phyloP scores from a whole-genome alignment of 768 basidiomycete genomes.

The Auriscalpium microsporum region DNA sequence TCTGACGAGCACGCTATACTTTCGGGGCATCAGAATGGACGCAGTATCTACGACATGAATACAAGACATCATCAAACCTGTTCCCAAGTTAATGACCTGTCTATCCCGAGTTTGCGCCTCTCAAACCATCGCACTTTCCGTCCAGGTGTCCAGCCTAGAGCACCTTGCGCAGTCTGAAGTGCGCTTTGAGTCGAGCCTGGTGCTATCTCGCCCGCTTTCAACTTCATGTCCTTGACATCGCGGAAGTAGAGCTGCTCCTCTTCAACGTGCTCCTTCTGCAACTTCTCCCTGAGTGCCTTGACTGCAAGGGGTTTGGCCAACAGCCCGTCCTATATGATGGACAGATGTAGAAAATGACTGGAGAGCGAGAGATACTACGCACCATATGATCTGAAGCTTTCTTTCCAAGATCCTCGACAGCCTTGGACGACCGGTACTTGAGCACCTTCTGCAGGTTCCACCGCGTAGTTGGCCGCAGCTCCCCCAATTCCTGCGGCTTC shows the following conservation, averaged over 20 bases:
- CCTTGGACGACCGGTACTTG: constrained; percentile 43
- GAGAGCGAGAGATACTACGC: constrained; percentile 20
- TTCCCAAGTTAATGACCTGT: constrained; percentile 12
- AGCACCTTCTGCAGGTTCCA: constrained; percentile 72
- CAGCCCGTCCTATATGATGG: constrained; percentile 6
- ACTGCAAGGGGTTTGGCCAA: constrained; percentile 14
- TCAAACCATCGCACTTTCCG: constrained; percentile 14
- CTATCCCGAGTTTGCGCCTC: constrained; percentile 13
- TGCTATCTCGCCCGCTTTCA: constrained; percentile 15
- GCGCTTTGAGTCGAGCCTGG: constrained; percentile 12
- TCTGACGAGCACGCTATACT: constrained; percentile 4
- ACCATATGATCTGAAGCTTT: constrained; percentile 65
- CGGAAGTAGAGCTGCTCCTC: constrained; percentile 14
- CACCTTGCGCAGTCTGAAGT: constrained; percentile 8
- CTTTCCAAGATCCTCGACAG: constrained; percentile 37
- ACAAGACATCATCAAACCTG: constrained; percentile 3
- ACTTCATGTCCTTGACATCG: constrained; percentile 12
- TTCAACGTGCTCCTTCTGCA: constrained; percentile 1
- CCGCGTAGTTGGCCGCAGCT: constrained; percentile 56
- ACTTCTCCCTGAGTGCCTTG: constrained; percentile 7
- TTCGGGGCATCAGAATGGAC: not conserved
- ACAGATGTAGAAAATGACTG: too few species aligned
- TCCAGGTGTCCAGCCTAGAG: constrained; percentile 12
- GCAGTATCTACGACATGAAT: constrained; percentile 4
- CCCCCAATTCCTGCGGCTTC: constrained; percentile 28